A percentile compares a stretch with the other conserved stretches of the same genome.
phyloP scores from a whole-genome alignment of 169 alveolate genomes.

The Plasmodium adleri region DNA sequence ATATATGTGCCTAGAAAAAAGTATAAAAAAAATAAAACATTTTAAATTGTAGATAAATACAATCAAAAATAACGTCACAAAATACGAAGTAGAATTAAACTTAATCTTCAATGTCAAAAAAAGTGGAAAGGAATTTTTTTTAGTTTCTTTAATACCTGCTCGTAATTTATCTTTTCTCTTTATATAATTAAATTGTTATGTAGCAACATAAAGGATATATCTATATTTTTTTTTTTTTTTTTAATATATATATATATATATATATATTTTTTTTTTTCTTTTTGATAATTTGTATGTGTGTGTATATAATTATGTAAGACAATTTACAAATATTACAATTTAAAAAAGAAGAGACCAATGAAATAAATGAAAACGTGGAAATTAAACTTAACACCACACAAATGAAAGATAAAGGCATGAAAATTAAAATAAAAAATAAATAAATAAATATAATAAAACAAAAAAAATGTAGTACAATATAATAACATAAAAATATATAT shows the following conservation, averaged over 20 bases:
- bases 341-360: slow-evolving; percentile 28
- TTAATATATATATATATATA: not conserved
- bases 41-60: slow-evolving; percentile 26
- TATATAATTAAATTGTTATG: not conserved
- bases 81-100: slow-evolving; percentile 28
- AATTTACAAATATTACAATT: slow-evolving; percentile 34
- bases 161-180: slow-evolving; percentile 11
- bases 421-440: not conserved
- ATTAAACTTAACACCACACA: slow-evolving; percentile 18
- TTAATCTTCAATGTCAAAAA: slow-evolving; percentile 15
- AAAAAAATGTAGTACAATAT: not conserved
- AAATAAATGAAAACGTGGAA: slow-evolving; percentile 25
- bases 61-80: slow-evolving; percentile 14
- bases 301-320: slow-evolving; percentile 8
- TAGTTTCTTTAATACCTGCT: slow-evolving; percentile 43
- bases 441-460: not conserved
- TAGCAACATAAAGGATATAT: not conserved
- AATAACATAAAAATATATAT: not conserved
- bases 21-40: not conserved
- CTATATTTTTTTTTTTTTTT: not conserved
- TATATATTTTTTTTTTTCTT: not conserved
- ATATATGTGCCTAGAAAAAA: not conserved
- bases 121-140: slow-evolving; percentile 42
- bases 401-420: slow-evolving; percentile 15
- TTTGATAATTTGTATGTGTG: not conserved